Base-by-base conservation (phyloP, 2,329 filamentous ascomycete genomes). In the Cladosporium sp. region DNA sequence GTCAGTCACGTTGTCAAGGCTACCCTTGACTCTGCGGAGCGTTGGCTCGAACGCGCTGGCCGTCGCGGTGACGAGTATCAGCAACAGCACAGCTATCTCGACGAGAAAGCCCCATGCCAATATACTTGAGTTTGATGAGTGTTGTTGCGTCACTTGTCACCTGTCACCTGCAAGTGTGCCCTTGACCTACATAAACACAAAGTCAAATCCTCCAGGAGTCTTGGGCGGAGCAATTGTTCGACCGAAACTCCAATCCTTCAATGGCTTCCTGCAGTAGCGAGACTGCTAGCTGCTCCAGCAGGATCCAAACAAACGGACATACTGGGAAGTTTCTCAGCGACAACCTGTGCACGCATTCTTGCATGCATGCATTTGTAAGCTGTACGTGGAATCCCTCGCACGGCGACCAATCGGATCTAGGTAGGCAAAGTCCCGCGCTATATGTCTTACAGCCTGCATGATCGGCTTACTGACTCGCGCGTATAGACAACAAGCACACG, bases 21-120 rank as follows among this genome's bases (percentile, higher is more conserved):
- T 62, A 98, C 95, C 0, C 90, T 98, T 62, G 86, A 91, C 64
- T 95, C 91, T 72, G 95, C 95, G 0, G 94, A 98, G 78, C 88
- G 89, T 71, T 98, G 95, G 95, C 91, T 94, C 69, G 90, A 93
- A 26, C 66, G 69, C 32, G 74, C 71, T 11, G 74, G 74, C 34
- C 60, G 60, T 25, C 60, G 49, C 21, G 60, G 60, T 7, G 60
- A 56, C 34, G 49, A 56, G 18, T 54, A 63, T 18, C 49, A 63
- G 34, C 49, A 63, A 28, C 60, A 63, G 18, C 60, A 63, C 16
- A 23, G 34, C 49, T 56, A 63, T n/a, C 32, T 46, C 21, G 60
- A 63, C 10, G 60, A 63, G 32, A 63, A 63, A 32, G 60, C 49
- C 5, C 59, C 36, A 32, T 32, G 32, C 23, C 60, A 63, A n/a